Evolutionary conservation across 1,284 basidiomycete genomes (phyloP).

Genomic region (Rhodotorula sp.): DNA sequence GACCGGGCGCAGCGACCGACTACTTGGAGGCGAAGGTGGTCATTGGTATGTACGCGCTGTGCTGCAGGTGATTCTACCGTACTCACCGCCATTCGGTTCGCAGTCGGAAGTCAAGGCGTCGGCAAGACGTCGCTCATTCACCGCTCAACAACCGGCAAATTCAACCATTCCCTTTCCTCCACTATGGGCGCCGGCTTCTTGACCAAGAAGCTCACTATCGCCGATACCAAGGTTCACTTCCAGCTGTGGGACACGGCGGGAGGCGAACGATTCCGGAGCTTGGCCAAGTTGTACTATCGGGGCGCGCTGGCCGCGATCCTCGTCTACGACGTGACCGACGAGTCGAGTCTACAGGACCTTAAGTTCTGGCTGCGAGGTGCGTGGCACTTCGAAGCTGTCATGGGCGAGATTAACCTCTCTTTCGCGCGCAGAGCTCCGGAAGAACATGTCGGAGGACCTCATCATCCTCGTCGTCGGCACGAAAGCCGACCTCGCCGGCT

Average conservation of each 20-base stretch:
- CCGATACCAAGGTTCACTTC: slow-evolving; percentile 78
- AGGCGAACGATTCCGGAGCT: slow-evolving; percentile 93
- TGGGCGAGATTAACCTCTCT: background rate
- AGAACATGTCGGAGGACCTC: slow-evolving; percentile 65
- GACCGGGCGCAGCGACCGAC: slow-evolving; percentile 9
- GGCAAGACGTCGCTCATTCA: slow-evolving; percentile 93
- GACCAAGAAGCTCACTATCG: slow-evolving; percentile 86
- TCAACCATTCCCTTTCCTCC: slow-evolving; percentile 76
- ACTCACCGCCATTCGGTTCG: too few species aligned
- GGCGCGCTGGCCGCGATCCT: slow-evolving; percentile 94
- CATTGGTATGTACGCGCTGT: slow-evolving; percentile 19
- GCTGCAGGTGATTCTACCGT: too few species aligned
- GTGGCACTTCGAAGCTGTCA: background rate
- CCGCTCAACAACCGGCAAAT: slow-evolving; percentile 87
- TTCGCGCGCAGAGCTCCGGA: slow-evolving; percentile 70
- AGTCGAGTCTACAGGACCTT: slow-evolving; percentile 83
- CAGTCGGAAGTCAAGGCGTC: slow-evolving; percentile 85
- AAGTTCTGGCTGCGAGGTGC: slow-evolving; percentile 84
- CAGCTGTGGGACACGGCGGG: slow-evolving; percentile 92
- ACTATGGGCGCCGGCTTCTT: slow-evolving; percentile 95
- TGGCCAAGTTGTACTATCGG: slow-evolving; percentile 98
- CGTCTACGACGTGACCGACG: slow-evolving; percentile 95
- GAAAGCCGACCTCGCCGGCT: slow-evolving; percentile 72
- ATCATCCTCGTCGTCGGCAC: slow-evolving; percentile 90
- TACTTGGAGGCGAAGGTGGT: slow-evolving; percentile 41